Conservation (phyloP, 2,329 filamentous ascomycete genomes). For the Penicillium sp. region DNA sequence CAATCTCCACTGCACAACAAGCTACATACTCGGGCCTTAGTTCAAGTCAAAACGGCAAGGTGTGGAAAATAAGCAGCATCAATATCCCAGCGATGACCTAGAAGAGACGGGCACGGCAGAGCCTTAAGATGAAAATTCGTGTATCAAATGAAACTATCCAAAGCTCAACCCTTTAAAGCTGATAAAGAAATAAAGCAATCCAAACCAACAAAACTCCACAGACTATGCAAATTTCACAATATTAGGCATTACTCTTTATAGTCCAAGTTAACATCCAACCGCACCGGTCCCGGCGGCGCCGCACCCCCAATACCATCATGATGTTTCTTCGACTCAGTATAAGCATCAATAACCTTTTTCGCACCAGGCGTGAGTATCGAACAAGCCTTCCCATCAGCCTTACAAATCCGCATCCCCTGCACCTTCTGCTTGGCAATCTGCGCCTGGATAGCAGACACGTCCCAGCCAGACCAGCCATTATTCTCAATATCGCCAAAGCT, state of each 20-base stretch:
- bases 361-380: conserved; percentile 33
- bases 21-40: conserved; percentile 40
- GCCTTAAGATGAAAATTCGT: not conserved
- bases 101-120: too few relatives aligned
- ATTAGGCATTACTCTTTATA: conserved; percentile 24
- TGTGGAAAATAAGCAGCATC: conserved; percentile 44
- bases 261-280: conserved; percentile 33
- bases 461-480: conserved; percentile 43
- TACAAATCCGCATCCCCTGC: conserved; percentile 42
- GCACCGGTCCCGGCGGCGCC: conserved; percentile 34
- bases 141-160: not conserved
- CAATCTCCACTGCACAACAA: conserved; percentile 32
- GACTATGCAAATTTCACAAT: not conserved
- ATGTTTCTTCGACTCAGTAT: conserved; percentile 28
- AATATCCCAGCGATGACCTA: conserved; percentile 39
- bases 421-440: conserved; percentile 32
- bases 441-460: conserved; percentile 47
- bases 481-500: conserved; percentile 40
- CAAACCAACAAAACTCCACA: not conserved
- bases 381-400: conserved; percentile 29
- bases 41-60: conserved; percentile 39
- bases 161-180: too few relatives aligned
- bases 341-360: conserved; percentile 31
- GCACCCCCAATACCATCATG: conserved; percentile 42
- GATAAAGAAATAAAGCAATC: not conserved